Conservation (phyloP, 148 eudicot genomes). For the Cornus kousa region DNA sequence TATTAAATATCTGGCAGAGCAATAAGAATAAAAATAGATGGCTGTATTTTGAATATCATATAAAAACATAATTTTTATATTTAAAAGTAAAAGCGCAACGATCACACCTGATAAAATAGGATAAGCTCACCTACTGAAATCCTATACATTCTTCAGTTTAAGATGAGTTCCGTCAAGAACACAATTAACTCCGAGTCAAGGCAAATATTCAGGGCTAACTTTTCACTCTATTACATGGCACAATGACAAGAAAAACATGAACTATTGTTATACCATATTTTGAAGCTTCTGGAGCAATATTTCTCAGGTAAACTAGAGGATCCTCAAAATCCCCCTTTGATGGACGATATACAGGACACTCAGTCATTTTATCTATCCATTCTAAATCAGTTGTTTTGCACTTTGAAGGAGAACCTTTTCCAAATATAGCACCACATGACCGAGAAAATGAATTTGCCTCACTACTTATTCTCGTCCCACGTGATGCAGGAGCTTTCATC, state of each 20-base stretch:
- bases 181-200: not conserved
- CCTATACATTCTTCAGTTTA: not conserved
- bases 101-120: not conserved
- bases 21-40: not conserved
- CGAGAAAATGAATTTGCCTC: slow-evolving; percentile 22
- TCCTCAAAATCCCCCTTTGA: slow-evolving; percentile 63
- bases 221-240: no score
- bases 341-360: slow-evolving; percentile 60
- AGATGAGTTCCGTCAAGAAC: not conserved
- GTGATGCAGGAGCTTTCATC: slow-evolving; percentile 41
- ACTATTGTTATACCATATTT: slow-evolving; percentile 40
- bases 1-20: not conserved
- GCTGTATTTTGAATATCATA: not conserved
- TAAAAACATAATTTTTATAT: no score
- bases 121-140: not conserved
- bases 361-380: slow-evolving; percentile 47
- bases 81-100: no score
- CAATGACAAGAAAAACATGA: not conserved
- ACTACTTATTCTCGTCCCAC: slow-evolving; percentile 26
- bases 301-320: slow-evolving; percentile 55
- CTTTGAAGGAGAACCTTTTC: slow-evolving; percentile 28
- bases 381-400: slow-evolving; percentile 33
- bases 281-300: slow-evolving; percentile 61
- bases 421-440: slow-evolving; percentile 24
- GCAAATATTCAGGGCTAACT: not conserved